Conservation (phyloP, 306 rosid species). For the Acacia melanoxylon region DNA sequence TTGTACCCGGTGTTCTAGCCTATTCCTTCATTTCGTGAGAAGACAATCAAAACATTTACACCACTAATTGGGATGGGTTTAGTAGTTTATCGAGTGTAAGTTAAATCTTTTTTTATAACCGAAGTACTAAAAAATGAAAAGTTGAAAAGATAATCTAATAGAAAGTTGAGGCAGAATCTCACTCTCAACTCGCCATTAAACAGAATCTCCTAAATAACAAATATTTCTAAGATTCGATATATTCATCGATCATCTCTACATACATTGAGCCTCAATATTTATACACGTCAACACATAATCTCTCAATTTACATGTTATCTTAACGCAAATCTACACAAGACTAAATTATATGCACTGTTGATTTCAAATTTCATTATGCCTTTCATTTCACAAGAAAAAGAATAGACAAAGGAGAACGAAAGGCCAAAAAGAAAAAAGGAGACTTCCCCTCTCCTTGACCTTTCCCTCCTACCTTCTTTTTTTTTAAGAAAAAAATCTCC, state of each 20-base stretch:
- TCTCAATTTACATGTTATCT: background rate
- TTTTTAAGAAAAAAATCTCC: background rate
- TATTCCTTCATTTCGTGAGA: background rate
- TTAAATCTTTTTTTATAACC: too few relatives aligned
- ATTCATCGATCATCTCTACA: background rate
- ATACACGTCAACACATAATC: background rate
- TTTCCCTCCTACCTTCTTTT: background rate
- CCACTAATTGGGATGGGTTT: too few relatives aligned
- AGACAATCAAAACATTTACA: background rate
- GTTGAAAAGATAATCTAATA: too few relatives aligned
- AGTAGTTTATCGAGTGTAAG: too few relatives aligned
- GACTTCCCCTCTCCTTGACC: background rate
- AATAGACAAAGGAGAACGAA: background rate
- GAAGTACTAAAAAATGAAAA: too few relatives aligned
- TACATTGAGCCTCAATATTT: background rate
- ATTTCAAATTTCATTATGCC: background rate
- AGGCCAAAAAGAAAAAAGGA: background rate
- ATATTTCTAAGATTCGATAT: too few relatives aligned
- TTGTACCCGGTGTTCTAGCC: too few relatives aligned
- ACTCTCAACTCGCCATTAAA: too few relatives aligned
- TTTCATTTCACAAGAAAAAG: background rate
- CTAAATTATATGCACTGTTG: background rate
- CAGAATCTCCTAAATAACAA: too few relatives aligned
- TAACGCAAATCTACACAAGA: background rate
- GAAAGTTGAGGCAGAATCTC: too few relatives aligned